These are phyloP conservation scores for Lactarius psammicola DNA, from an alignment of 768 basidiomycete genomes.

Conservation along the genomic window DNA sequence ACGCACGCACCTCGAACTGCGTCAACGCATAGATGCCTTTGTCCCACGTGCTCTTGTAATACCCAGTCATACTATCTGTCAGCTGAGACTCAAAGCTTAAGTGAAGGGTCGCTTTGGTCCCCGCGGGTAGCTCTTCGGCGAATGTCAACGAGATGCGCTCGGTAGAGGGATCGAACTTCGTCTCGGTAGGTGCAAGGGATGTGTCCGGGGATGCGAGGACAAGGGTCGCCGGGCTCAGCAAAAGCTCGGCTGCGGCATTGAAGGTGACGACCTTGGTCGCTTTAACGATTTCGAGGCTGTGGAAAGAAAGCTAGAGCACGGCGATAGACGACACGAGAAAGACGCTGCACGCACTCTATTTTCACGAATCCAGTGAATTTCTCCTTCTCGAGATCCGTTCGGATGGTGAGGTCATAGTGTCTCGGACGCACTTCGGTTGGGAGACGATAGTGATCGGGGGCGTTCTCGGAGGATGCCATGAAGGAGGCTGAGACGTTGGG, in stretches of 20 bases:
- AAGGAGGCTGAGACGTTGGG: not conserved
- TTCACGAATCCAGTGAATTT: slow-evolving; percentile 76
- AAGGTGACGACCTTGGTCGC: slow-evolving; percentile 62
- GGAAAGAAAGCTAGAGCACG: not conserved
- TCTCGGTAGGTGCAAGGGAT: slow-evolving; percentile 43
- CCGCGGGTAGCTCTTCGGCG: slow-evolving; percentile 55
- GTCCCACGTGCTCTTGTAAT: slow-evolving; percentile 72
- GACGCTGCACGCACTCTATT: slow-evolving; percentile 50
- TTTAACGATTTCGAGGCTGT: slow-evolving; percentile 60
- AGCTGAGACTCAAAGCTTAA: slow-evolving; percentile 68
- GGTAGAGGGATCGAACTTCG: slow-evolving; percentile 52
- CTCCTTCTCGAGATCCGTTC: slow-evolving; percentile 77
- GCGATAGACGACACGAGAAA: not conserved
- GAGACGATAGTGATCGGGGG: slow-evolving; percentile 47
- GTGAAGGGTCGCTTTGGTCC: slow-evolving; percentile 67
- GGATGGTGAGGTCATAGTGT: slow-evolving; percentile 78
- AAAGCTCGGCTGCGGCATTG: slow-evolving; percentile 56
- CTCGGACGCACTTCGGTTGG: slow-evolving; percentile 63
- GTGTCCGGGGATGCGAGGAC: slow-evolving; percentile 51
- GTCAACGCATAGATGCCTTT: slow-evolving; percentile 76
- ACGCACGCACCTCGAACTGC: slow-evolving; percentile 70
- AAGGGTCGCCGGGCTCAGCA: slow-evolving; percentile 56
- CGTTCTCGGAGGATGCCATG: slow-evolving; percentile 15
- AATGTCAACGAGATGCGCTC: slow-evolving; percentile 69
- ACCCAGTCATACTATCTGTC: slow-evolving; percentile 73